These are phyloP conservation scores for Fusarium caatingaense DNA, from an alignment of 2,329 filamentous ascomycete genomes.

Conservation along the genomic window DNA sequence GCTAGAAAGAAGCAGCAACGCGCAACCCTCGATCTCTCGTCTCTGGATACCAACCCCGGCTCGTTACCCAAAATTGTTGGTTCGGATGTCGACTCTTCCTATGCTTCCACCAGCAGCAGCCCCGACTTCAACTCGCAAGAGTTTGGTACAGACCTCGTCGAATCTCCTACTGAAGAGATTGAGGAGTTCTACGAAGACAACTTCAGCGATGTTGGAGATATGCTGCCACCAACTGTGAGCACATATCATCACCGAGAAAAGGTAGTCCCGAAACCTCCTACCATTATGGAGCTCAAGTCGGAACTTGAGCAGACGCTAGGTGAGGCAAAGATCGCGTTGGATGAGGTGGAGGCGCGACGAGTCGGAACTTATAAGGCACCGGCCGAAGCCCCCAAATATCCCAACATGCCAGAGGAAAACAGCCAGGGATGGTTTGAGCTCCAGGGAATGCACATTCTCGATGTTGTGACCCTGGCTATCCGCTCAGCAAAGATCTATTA, in stretches of 20 bases:
- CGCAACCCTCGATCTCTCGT: constrained; percentile 68
- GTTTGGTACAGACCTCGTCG: constrained; percentile 56
- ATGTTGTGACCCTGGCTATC: constrained; percentile 95
- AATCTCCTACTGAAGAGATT: constrained; percentile 61
- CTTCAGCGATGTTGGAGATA: constrained; percentile 74
- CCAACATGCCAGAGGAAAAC: constrained; percentile 59
- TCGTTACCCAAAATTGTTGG: constrained; percentile 54
- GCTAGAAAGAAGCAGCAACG: constrained; percentile 76
- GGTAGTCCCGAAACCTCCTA: constrained; percentile 84
- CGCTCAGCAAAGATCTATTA: constrained; percentile 96
- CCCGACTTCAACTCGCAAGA: constrained; percentile 62
- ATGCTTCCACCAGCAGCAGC: constrained; percentile 69
- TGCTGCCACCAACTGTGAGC: constrained; percentile 96
- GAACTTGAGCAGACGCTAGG: constrained; percentile 74
- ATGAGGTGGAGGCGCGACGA: constrained; percentile 63
- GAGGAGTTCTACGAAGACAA: constrained; percentile 66
- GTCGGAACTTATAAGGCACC: constrained; percentile 46
- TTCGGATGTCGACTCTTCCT: constrained; percentile 68
- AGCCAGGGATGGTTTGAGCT: constrained; percentile 82
- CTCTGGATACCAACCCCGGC: constrained; percentile 54
- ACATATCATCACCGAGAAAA: constrained; percentile 91
- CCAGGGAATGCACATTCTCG: constrained; percentile 90
- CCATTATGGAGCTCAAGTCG: constrained; percentile 79
- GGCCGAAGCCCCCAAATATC: constrained; percentile 46
- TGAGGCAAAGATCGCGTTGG: constrained; percentile 75